Percentiles rank a stretch among this genome's conserved stretches.
These are phyloP conservation scores for Citropsis articulata DNA, from an alignment of 345 rosid genomes.

Conservation along the genomic window DNA sequence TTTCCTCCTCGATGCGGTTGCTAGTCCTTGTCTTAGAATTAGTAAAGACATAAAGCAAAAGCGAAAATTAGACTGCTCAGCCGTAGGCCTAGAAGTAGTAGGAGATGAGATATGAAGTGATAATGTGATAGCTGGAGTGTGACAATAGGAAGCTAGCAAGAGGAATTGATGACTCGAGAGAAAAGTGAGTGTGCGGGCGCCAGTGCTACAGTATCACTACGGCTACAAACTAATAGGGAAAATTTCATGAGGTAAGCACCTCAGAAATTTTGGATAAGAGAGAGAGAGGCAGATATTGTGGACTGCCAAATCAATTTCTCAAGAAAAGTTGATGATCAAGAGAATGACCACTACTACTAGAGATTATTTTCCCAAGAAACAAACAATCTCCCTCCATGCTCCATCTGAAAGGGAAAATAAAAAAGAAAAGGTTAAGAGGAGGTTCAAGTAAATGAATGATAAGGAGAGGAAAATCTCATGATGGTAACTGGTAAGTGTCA, in stretches of 20 bases:
- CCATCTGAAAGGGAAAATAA: background rate
- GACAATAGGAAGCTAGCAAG: background rate
- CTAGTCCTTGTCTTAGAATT: background rate
- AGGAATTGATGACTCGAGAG: background rate
- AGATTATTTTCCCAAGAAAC: background rate
- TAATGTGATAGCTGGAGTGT: background rate
- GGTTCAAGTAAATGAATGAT: background rate
- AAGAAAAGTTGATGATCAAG: background rate
- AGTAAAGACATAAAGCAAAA: background rate
- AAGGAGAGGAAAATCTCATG: conserved; percentile 3
- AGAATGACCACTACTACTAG: background rate
- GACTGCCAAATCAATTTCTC: background rate
- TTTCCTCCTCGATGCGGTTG: background rate
- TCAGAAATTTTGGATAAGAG: background rate
- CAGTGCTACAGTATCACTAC: background rate
- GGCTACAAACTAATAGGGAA: background rate
- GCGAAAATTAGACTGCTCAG: background rate
- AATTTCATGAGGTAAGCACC: background rate
- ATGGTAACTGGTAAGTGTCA: background rate
- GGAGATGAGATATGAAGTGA: background rate
- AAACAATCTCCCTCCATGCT: background rate
- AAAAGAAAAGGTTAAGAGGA: background rate
- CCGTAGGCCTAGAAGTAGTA: background rate
- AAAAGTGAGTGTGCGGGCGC: background rate
- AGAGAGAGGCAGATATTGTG: background rate